Evolutionary conservation across 164 flowering plant genomes (phyloP).

Genomic region (Annona cherimola): DNA sequence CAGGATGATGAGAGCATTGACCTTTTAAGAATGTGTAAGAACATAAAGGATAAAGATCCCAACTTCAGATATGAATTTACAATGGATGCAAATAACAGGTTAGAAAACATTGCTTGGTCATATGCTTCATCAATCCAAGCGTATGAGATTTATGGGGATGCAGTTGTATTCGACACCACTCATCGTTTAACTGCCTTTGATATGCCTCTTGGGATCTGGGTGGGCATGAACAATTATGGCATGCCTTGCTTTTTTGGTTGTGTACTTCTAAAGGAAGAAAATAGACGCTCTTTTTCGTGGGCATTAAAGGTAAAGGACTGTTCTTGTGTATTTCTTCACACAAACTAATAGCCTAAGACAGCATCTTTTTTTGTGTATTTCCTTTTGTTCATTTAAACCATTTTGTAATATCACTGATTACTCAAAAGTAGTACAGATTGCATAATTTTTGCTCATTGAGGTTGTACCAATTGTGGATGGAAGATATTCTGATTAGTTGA

Average conservation of each 20-base stretch:
- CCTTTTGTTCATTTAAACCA: neutral
- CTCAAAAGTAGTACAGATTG: neutral
- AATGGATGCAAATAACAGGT: constrained; percentile 50
- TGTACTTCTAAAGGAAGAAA: constrained; percentile 77
- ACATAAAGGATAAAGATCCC: constrained; percentile 71
- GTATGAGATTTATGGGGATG: constrained; percentile 84
- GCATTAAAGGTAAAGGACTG: constrained; percentile 66
- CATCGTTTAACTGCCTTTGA: constrained; percentile 85
- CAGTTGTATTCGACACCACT: constrained; percentile 87
- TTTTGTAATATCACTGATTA: neutral
- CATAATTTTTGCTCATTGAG: neutral
- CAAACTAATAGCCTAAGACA: neutral
- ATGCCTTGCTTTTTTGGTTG: constrained; percentile 96
- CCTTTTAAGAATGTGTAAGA: constrained; percentile 76
- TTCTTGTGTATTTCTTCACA: neutral
- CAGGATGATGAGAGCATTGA: constrained; percentile 76
- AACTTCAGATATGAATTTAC: constrained; percentile 68
- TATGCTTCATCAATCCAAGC: constrained; percentile 75
- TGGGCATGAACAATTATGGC: constrained; percentile 89
- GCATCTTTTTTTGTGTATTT: neutral
- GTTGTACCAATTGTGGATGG: neutral
- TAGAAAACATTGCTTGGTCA: constrained; percentile 95
- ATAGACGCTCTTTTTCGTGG: constrained; percentile 65
- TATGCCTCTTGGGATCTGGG: constrained; percentile 96
- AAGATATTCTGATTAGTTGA: neutral